phyloP scores from a whole-genome alignment of 73 alveolate species.

The Paraurostyla sp. region DNA sequence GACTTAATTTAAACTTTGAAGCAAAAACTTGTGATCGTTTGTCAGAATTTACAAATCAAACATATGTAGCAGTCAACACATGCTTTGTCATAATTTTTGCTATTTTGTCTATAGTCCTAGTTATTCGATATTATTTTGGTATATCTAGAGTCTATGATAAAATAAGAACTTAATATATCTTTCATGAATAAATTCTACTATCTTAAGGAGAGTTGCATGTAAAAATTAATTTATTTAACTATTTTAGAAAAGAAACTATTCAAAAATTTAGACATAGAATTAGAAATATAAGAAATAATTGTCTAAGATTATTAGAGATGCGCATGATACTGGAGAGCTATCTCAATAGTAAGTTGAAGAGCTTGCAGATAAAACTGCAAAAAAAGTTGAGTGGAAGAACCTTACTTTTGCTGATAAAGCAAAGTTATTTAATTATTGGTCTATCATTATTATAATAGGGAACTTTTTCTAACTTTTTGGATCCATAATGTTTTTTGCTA shows the following conservation, averaged over 20 bases:
- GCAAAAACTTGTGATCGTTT: constrained; percentile 4
- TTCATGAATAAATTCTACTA: background rate
- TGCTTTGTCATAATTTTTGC: constrained; percentile 9
- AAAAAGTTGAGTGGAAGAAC: constrained; percentile 42
- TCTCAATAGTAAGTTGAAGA: background rate
- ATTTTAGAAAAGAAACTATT: constrained; percentile 9
- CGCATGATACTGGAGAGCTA: constrained; percentile 15
- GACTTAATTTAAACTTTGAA: background rate
- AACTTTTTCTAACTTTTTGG: constrained; percentile 61
- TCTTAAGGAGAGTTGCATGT: background rate
- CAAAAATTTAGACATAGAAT: background rate
- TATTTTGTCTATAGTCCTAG: constrained; percentile 8
- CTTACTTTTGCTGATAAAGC: constrained; percentile 60
- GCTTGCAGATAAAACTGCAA: background rate
- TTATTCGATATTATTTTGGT: background rate
- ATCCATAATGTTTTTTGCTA: constrained; percentile 42
- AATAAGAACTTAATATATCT: constrained; percentile 1
- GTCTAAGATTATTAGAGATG: background rate
- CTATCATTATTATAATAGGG: constrained; percentile 41
- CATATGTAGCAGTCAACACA: background rate
- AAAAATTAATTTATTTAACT: background rate
- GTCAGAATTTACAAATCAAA: background rate
- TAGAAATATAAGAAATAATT: background rate
- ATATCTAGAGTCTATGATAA: constrained; percentile 1
- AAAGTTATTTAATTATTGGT: constrained; percentile 68